Percentiles rank a stretch among this genome's conserved stretches.
Evolutionary conservation across 2,329 filamentous ascomycete genomes (phyloP).

Genomic region (Xenoacremonium recifei): DNA sequence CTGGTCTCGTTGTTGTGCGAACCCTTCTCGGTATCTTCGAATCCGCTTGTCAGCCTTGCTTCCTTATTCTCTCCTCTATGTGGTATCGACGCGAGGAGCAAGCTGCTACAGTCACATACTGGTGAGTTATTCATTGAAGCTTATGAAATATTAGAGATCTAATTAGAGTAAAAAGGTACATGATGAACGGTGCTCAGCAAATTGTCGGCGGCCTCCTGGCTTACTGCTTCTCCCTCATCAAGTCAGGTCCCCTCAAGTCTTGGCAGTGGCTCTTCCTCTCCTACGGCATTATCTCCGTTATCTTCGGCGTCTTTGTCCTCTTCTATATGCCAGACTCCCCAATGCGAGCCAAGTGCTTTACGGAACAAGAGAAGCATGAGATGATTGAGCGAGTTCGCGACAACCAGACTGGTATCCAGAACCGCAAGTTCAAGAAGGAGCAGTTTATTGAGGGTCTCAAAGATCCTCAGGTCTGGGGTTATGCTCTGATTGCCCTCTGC

Average conservation of each 20-base stretch:
- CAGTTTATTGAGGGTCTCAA: conserved; percentile 51
- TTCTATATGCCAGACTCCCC: conserved; percentile 67
- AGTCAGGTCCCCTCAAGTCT: conserved; percentile 51
- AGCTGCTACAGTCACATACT: conserved; percentile 64
- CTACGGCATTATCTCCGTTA: conserved; percentile 61
- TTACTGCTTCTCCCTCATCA: conserved; percentile 59
- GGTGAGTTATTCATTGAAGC: conserved; percentile 40
- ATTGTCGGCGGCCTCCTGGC: conserved; percentile 70
- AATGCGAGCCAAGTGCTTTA: conserved; percentile 69
- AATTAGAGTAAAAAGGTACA: conserved; percentile 46
- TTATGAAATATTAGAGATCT: neutral
- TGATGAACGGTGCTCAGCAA: conserved; percentile 75
- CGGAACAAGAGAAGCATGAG: conserved; percentile 62
- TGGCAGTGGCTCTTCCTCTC: conserved; percentile 70
- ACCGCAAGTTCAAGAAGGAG: conserved; percentile 45
- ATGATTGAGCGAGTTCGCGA: conserved; percentile 60
- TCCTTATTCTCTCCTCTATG: conserved; percentile 65
- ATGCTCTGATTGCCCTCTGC: conserved; percentile 64
- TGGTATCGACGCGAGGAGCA: conserved; percentile 73
- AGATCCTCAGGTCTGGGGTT: conserved; percentile 67
- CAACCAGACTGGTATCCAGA: conserved; percentile 63
- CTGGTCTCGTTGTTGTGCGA: conserved; percentile 57
- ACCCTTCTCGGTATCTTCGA: conserved; percentile 71
- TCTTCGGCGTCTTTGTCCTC: conserved; percentile 64
- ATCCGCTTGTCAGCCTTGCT: conserved; percentile 66